Conservation (phyloP, 2,329 filamentous ascomycete species). For the Monosporascus sp. region DNA sequence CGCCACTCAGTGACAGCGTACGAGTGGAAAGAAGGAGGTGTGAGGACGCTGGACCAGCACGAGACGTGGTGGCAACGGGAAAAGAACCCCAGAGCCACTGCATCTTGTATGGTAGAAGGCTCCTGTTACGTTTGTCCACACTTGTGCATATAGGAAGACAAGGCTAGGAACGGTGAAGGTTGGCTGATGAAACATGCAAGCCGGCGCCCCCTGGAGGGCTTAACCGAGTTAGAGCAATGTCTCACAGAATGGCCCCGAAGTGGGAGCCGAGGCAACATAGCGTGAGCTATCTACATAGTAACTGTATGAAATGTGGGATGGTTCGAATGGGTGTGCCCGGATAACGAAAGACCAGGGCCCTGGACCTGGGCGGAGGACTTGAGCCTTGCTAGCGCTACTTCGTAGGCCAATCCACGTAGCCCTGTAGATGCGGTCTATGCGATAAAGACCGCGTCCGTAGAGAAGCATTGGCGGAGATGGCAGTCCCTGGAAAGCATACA, state of each 20-base stretch:
- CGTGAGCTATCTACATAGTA: too few species aligned
- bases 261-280: constrained; percentile 4
- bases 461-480: too few species aligned
- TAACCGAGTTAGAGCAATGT: background rate
- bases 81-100: constrained; percentile 19
- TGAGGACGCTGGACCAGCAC: constrained; percentile 5
- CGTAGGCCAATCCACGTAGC: background rate
- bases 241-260: constrained; percentile 7
- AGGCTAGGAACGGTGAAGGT: constrained; percentile 9
- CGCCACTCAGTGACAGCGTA: constrained; percentile 16
- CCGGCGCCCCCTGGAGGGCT: background rate
- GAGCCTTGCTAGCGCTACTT: constrained; percentile 13
- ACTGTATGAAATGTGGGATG: too few species aligned
- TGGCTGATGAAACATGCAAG: constrained; percentile 27
- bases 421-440: too few species aligned
- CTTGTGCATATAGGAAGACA: constrained; percentile 12
- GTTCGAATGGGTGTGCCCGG: constrained; percentile 1
- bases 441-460: too few species aligned
- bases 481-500: too few species aligned
- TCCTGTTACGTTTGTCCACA: constrained; percentile 24
- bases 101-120: constrained; percentile 26
- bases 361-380: constrained; percentile 12
- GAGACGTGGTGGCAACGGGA: constrained; percentile 10
- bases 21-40: constrained; percentile 14
- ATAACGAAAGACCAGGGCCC: constrained; percentile 21